Evolutionary conservation across 1,284 basidiomycete genomes (phyloP), one percentile per base, ranked within the genome.

Genomic region (Inonotus obliquus): DNA sequence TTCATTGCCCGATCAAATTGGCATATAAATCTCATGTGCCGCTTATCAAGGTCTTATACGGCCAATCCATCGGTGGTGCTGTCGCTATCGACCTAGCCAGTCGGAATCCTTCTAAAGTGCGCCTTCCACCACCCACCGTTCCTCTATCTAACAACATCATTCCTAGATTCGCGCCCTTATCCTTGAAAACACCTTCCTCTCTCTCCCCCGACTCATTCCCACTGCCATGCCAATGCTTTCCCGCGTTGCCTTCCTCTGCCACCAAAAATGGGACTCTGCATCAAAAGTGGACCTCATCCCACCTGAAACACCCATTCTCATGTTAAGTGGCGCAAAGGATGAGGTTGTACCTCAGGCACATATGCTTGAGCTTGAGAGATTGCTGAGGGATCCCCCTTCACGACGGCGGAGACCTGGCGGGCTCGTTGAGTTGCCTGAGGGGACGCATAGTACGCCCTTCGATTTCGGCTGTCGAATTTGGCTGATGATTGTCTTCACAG

Each of bases 41-140:
- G 60, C 29, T 65, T 65, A 54, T 23, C 51, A 48, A 70, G 71
- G 58, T 65, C 25, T 62, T 96, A 0, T 98, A 94, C 69, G 96
- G 96, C 0, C 96, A 98, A 73, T 95, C 92, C 6, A 93, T 99
- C 32, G 96, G 96, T 14, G 96, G 96, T n/a, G 96, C 96, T 0
- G 95, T 98, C 1, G 83, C 91, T 13, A 90, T 98, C 57, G 89
- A 96, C 72, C 85, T 97, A 4, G 92, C 92, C 0, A 88, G 86
- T 60, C 82, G 84, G 41, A 96, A 96, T 70, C 84, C 90, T 0
- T 75, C 81, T 29, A 82, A 85, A 68, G 91, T 90, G 61, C 54
- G 74, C 71, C 51, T 57, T 45, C 4, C 27, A 10, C 39, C n/a
- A 44, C 41, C 19, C 19, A n/a, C 47, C 11, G 23, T 41, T 44